Percentiles rank a stretch among this genome's conserved stretches.
Evolutionary conservation across 768 basidiomycete genomes (phyloP).

Genomic region (Aureoboletus auriporus): DNA sequence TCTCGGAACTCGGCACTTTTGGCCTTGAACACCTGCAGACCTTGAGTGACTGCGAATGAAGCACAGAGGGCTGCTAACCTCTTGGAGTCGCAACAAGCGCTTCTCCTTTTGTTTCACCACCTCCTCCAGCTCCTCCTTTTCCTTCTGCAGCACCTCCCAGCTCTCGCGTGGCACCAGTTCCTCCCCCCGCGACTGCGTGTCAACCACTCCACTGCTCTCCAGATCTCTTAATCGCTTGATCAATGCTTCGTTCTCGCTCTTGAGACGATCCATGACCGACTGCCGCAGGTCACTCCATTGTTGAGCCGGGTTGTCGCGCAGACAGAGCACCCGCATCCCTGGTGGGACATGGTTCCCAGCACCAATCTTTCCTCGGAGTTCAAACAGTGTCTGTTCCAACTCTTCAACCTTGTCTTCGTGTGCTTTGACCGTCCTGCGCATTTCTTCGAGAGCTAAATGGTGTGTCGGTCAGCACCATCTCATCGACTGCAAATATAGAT

Average conservation of each 20-base stretch:
- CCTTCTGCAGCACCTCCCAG: constrained; percentile 66
- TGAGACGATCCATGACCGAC: constrained; percentile 70
- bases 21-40: constrained; percentile 66
- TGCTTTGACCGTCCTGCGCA: constrained; percentile 31
- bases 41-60: no score
- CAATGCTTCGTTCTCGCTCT: constrained; percentile 80
- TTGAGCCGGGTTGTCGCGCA: constrained; percentile 79
- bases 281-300: constrained; percentile 75
- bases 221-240: constrained; percentile 61
- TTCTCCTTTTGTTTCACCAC: constrained; percentile 77
- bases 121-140: constrained; percentile 65
- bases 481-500: neutral
- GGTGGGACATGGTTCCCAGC: constrained; percentile 74
- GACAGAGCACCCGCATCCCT: constrained; percentile 59
- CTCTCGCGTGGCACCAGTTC: constrained; percentile 71
- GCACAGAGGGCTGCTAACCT: constrained; percentile 41
- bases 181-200: constrained; percentile 14
- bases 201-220: constrained; percentile 39
- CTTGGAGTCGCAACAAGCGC: constrained; percentile 70
- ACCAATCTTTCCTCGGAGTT: constrained; percentile 71
- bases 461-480: neutral
- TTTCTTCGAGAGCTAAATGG: constrained; percentile 42
- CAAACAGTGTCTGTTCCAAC: constrained; percentile 78
- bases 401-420: constrained; percentile 56
- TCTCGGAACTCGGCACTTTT: constrained; percentile 92